Evolutionary conservation across 1,284 basidiomycete species (phyloP).

Genomic region (Papiliotrema fonsecae): DNA sequence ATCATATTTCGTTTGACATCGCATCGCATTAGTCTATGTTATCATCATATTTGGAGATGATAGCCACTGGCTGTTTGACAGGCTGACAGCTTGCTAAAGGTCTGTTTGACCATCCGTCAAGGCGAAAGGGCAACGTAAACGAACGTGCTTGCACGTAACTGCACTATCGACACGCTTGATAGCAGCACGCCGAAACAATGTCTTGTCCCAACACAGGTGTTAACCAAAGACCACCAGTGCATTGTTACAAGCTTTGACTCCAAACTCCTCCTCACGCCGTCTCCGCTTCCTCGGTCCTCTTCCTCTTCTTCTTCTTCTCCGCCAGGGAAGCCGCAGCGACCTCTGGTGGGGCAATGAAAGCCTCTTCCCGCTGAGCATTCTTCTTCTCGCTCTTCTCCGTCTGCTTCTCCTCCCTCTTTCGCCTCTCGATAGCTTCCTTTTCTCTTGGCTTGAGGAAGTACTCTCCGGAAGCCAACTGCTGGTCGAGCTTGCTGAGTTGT

Average conservation of each 20-base stretch:
- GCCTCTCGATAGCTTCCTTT: conserved; percentile 41
- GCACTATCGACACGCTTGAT: conserved; percentile 4
- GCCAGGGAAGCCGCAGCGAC: conserved; percentile 64
- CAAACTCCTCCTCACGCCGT: too few species aligned
- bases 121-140: too few species aligned
- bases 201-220: too few species aligned
- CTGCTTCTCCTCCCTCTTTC: conserved; percentile 58
- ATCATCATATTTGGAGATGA: too few species aligned
- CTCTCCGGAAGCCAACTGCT: conserved; percentile 93
- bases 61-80: too few species aligned
- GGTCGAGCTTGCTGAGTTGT: conserved; percentile 87
- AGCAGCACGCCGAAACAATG: too few species aligned
- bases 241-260: too few species aligned
- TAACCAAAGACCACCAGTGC: too few species aligned
- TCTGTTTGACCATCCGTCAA: too few species aligned
- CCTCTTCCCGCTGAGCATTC: conserved; percentile 71
- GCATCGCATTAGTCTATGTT: too few species aligned
- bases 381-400: conserved; percentile 63
- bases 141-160: too few species aligned
- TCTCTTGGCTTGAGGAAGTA: conserved; percentile 86
- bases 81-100: too few species aligned
- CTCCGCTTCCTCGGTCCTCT: conserved; percentile 44
- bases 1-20: conserved; percentile 40
- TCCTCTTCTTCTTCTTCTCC: conserved; percentile 63
- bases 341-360: conserved; percentile 76